phyloP scores from a whole-genome alignment of 306 rosid genomes.

The Sophora flavescens region DNA sequence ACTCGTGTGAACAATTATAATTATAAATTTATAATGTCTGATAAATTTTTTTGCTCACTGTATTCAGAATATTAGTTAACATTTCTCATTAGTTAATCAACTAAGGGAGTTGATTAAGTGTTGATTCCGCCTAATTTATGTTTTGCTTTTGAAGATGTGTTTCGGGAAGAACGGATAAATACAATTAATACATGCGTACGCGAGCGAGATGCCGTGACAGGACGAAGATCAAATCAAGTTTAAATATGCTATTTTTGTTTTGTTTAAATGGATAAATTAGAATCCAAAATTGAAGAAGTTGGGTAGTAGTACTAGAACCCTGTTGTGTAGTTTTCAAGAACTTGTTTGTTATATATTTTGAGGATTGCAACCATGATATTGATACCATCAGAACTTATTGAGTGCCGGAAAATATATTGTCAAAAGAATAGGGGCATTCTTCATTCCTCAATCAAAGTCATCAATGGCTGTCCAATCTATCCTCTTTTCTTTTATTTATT shows the following conservation, averaged over 20 bases:
- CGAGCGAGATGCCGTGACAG: background rate
- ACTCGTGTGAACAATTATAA: too few species aligned
- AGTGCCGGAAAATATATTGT: constrained; percentile 21
- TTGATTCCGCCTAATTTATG: background rate
- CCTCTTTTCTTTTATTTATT: background rate
- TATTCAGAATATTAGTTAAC: too few species aligned
- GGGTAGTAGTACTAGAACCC: background rate
- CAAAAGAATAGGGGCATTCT: constrained; percentile 14
- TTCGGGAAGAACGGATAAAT: background rate
- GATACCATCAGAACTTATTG: constrained; percentile 20
- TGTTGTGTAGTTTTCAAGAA: constrained; percentile 23
- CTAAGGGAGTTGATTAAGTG: constrained; percentile 23
- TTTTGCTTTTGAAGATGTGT: constrained; percentile 1
- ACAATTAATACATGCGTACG: constrained; percentile 14
- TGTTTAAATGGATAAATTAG: background rate
- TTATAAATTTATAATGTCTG: too few species aligned
- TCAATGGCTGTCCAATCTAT: constrained; percentile 11
- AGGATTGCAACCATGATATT: constrained; percentile 31
- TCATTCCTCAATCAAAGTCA: constrained; percentile 19
- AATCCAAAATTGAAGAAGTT: background rate
- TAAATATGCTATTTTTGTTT: background rate
- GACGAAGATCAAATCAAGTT: background rate
- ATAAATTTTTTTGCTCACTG: too few species aligned
- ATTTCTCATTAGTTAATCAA: background rate
- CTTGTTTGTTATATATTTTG: constrained; percentile 24